Evolutionary conservation across 177 flowering plant species (phyloP), one percentile per base, ranked within the genome.

Genomic region (Vitis hybrid): DNA sequence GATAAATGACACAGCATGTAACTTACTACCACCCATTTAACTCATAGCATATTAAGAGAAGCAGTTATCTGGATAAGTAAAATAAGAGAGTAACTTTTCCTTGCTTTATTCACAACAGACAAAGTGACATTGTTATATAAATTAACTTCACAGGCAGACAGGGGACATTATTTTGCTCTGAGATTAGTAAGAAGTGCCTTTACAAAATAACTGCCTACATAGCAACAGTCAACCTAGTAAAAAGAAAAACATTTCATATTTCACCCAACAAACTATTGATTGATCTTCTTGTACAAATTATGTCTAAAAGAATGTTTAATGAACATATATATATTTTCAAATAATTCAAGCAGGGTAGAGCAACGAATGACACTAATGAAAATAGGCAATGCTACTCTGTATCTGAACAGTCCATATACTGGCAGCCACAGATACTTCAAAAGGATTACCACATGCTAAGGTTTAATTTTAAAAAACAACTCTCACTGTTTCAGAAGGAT

Each of bases 1-100:
- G 83, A 51, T 69, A 62, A 40, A 64, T 32, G 58, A 11, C 6
- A 35, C 8, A 35, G 6, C 46, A 6, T 35, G 46, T 35, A 35
- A 35, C 46, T 6, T 35, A 35, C 46, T 18, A 18, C 19, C 19
- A 18, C 19, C 19, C 19, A 18, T 18, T 18, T 18, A 18, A 18
- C 19, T 18, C 19, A 18, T 18, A 56, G 54, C 12, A 19, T 8
- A 65, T 54, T 54, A 54, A 54, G 7, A 14, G 7, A 54, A 54
- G 56, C 19, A 54, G 56, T 6, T 13, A 11, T 54, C 56, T 54
- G n/a, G 56, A 54, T 17, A 4, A 14, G 17, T 17, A 54, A 54
- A 54, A 1, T 13, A 14, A 13, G 15, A 54, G 6, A 15, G 56
- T 54, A 2, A 15, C n/a, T 54, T 54, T 54, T 15, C 56, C 15